A percentile compares a stretch with the other conserved stretches of the same genome.
phyloP scores from a whole-genome alignment of 371 early-diverging fungal species.

The Mortierella sp. region DNA sequence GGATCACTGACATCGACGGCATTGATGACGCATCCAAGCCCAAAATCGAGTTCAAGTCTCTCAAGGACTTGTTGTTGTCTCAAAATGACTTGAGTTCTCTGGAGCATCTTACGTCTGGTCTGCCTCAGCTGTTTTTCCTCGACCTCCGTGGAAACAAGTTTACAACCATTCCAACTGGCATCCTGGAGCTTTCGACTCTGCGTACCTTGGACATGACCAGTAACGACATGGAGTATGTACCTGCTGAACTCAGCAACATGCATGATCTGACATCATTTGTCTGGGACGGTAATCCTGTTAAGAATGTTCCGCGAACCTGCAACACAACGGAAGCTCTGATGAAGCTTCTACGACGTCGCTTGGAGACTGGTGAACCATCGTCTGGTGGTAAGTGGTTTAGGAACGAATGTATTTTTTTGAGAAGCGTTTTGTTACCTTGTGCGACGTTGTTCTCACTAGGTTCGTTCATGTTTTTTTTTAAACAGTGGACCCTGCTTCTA shows the following conservation, averaged over 20 bases:
- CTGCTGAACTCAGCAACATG: slow-evolving; percentile 66
- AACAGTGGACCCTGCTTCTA: slow-evolving; percentile 8
- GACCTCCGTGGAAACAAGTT: slow-evolving; percentile 74
- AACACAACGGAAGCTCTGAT: slow-evolving; percentile 62
- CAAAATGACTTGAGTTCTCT: slow-evolving; percentile 58
- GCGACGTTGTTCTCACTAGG: no score
- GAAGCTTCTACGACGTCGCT: slow-evolving; percentile 57
- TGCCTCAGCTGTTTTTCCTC: slow-evolving; percentile 65
- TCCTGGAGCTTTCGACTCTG: slow-evolving; percentile 57
- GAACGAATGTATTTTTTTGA: no score
- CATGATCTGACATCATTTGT: slow-evolving; percentile 58
- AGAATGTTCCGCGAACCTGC: slow-evolving; percentile 57
- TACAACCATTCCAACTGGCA: slow-evolving; percentile 62
- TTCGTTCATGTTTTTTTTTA: background rate
- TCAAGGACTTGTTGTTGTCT: slow-evolving; percentile 67
- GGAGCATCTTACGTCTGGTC: slow-evolving; percentile 38
- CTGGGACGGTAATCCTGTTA: slow-evolving; percentile 70
- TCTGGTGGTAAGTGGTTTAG: slow-evolving; percentile 10
- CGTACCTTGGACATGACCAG: slow-evolving; percentile 74
- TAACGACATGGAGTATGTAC: slow-evolving; percentile 65
- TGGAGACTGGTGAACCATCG: slow-evolving; percentile 29
- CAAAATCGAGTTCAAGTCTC: slow-evolving; percentile 57
- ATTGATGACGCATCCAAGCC: slow-evolving; percentile 29
- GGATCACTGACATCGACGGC: slow-evolving; percentile 32
- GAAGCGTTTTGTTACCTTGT: no score